These are phyloP conservation scores for Chionographis japonica DNA, from an alignment of 106 monocot genomes.

Conservation along the genomic window DNA sequence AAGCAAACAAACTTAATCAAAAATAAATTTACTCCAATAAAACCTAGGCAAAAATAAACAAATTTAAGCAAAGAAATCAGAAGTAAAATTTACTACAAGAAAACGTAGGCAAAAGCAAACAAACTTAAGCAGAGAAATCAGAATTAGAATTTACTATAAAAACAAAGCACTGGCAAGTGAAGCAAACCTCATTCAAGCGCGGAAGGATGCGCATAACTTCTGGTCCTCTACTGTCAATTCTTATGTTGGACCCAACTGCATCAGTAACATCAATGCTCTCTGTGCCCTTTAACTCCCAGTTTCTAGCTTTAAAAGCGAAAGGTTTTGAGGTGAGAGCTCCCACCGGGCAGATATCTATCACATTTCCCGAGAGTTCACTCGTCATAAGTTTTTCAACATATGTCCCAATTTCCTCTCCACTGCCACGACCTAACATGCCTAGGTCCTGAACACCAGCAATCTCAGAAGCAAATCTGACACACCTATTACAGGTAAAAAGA, in stretches of 20 bases:
- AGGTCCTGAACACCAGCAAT: constrained; percentile 98
- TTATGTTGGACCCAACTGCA: constrained; percentile 98
- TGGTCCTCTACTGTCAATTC: constrained; percentile 97
- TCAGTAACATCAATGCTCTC: constrained; percentile 98
- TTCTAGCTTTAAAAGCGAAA: constrained; percentile 97
- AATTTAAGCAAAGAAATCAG: no score
- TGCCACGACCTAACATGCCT: constrained; percentile 97
- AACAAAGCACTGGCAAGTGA: not conserved
- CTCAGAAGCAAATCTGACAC: constrained; percentile 96
- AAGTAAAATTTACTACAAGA: not conserved
- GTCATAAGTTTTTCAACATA: constrained; percentile 99
- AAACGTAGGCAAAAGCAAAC: not conserved
- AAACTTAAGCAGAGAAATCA: not conserved
- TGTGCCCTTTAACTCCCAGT: constrained; percentile 96
- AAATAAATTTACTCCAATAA: no score
- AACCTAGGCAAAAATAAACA: no score
- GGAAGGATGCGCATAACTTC: constrained; percentile 98
- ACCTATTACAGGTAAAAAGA: constrained; percentile 30
- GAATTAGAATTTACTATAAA: not conserved
- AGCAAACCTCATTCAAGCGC: constrained; percentile 89
- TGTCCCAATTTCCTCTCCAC: constrained; percentile 99
- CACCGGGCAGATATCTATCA: constrained; percentile 98
- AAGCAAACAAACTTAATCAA: not conserved
- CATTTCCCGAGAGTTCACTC: constrained; percentile 98
- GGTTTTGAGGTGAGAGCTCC: constrained; percentile 99